Percentiles rank a stretch among this genome's conserved stretches.
Evolutionary conservation across 2,329 filamentous ascomycete genomes (phyloP).

Genomic region (Aulographum hederae): DNA sequence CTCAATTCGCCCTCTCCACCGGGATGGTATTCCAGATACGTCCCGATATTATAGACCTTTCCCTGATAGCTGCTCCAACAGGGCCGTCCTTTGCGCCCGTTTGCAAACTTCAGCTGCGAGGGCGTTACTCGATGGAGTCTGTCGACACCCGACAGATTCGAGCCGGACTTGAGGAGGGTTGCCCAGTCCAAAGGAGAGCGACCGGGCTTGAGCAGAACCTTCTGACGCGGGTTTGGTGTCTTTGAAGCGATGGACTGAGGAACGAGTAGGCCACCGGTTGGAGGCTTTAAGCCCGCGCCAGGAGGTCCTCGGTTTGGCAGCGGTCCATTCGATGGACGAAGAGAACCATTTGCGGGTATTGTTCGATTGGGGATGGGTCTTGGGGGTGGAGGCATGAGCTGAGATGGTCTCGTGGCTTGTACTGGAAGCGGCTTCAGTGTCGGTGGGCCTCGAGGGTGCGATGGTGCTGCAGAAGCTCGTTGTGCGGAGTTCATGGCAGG

Average conservation of each 20-base stretch:
- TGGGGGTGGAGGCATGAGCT: slow-evolving; percentile 17
- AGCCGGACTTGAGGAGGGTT: slow-evolving; percentile 54
- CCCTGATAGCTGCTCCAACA: slow-evolving; percentile 85
- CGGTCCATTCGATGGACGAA: slow-evolving; percentile 28
- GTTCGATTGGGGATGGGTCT: slow-evolving; percentile 10
- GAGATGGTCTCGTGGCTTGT: slow-evolving; percentile 8
- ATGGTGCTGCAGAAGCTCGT: slow-evolving; percentile 15
- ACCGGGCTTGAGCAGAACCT: slow-evolving; percentile 71
- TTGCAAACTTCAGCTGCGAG: slow-evolving; percentile 57
- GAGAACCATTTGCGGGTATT: slow-evolving; percentile 11
- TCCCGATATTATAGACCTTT: slow-evolving; percentile 84
- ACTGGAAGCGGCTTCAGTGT: slow-evolving; percentile 2
- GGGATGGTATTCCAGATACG: slow-evolving; percentile 80
- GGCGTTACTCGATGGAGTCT: slow-evolving; percentile 59
- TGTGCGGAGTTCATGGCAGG: slow-evolving; percentile 28
- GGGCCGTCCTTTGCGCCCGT: slow-evolving; percentile 66
- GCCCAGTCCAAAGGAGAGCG: slow-evolving; percentile 97
- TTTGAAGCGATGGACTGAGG: slow-evolving; percentile 12
- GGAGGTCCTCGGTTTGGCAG: slow-evolving; percentile 26
- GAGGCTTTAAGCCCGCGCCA: too few species aligned
- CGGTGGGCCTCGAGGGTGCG: slow-evolving; percentile 3
- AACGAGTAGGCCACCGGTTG: slow-evolving; percentile 13
- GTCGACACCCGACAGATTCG: slow-evolving; percentile 27
- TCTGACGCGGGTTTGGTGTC: slow-evolving; percentile 19
- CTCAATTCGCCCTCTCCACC: slow-evolving; percentile 67